Evolutionary conservation across 2,329 filamentous ascomycete species (phyloP), one percentile per base, ranked within the genome.

Genomic region (Arachnopeziza araneosa): DNA sequence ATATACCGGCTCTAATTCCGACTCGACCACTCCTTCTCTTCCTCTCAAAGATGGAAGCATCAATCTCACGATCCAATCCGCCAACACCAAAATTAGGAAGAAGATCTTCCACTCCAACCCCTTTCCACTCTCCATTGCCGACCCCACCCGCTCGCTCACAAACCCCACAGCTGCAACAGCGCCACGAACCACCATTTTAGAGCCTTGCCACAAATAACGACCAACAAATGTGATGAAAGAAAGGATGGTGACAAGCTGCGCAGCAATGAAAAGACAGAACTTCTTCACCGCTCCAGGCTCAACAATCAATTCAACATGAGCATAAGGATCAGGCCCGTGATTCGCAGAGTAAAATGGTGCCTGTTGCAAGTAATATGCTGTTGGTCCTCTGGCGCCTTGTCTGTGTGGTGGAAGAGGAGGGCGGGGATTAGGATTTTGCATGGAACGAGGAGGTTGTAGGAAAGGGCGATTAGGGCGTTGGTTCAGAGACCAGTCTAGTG

Each of bases 351-450:
- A 57, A 17, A 57, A 57, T 6, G 50, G 2, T 44, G 50, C 50
- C 26, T 57, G 55, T 26, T 57, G 49, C 26, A 57, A n/a, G 26
- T 52, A 57, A n/a, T 57, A 57, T 2, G 23, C 32, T 30, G 26
- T 30, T 30, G 26, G 26, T 30, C 26, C 26, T 30, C 26, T 30
- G 26, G 26, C 26, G 4, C 4, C 9, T 30, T 30, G 26, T 30
- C 26, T 30, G 24, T 52, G 21, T 52, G 49, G 8, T 54, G 22
- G 22, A 23, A 8, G 24, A 17, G 52, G 24, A 21, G 24, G 8
- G 19, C n/a, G 36, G 5, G 3, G 36, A 44, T 14, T 5, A 8
- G 9, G 23, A 24, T 12, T 21, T 12, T 7, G 24, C 4, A 5
- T 4, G 24, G 36, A 12, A 44, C 6, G 12, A 14, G 12, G 6